phyloP scores from a whole-genome alignment of 192 early-diverging fungal genomes.

The Coemansia sp. region DNA sequence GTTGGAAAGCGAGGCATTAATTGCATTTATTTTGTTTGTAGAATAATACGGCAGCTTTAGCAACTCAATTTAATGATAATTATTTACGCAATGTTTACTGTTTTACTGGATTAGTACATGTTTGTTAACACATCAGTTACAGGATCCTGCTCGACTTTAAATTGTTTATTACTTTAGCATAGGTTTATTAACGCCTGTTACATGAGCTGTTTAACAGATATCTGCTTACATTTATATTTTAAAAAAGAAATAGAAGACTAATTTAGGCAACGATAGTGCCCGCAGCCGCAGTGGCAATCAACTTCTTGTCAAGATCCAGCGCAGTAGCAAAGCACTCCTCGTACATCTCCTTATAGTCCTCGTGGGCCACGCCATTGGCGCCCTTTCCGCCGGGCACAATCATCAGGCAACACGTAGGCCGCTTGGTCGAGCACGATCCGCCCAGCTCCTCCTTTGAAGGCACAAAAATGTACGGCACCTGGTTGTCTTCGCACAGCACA shows the following conservation, averaged over 20 bases:
- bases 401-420: conserved; percentile 91
- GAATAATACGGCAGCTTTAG: too few species aligned
- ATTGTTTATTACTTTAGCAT: too few species aligned
- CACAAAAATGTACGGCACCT: conserved; percentile 95
- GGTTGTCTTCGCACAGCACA: conserved; percentile 93
- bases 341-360: conserved; percentile 84
- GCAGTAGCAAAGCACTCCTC: conserved; percentile 78
- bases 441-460: conserved; percentile 95
- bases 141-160: too few species aligned
- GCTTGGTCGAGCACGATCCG: conserved; percentile 86
- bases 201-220: too few species aligned
- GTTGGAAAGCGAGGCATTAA: too few species aligned
- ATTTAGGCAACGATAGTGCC: conserved; percentile 10
- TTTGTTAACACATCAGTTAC: too few species aligned
- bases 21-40: too few species aligned
- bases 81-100: too few species aligned
- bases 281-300: conserved; percentile 53
- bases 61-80: too few species aligned
- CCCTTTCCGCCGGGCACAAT: conserved; percentile 78
- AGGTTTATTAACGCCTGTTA: too few species aligned
- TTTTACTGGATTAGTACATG: too few species aligned
- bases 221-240: background rate
- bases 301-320: conserved; percentile 70
- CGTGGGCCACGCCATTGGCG: conserved; percentile 63
- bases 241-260: background rate